Base-by-base conservation (phyloP, 129 eudicot species). In the Flaveria sonorensis region DNA sequence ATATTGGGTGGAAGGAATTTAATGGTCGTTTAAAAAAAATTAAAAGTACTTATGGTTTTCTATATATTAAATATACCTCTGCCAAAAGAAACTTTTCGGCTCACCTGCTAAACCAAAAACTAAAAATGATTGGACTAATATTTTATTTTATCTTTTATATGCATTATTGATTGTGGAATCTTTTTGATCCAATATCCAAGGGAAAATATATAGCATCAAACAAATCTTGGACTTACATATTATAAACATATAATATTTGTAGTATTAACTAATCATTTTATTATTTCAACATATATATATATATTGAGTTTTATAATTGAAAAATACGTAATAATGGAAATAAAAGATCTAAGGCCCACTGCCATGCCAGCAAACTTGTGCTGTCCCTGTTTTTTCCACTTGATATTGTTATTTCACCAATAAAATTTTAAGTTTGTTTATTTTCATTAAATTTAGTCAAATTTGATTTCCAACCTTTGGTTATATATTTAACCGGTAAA, bases 161-260 rank as follows among this genome's bases (percentile, higher is more conserved):
- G 60, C 53, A 79, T 79, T 79, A 79, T 79, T 79, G 67, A 40
- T 63, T 18, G 0, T 61, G 79, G 83, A 79, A 79, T 72, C 77
- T 79, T 79, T 36, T 79, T n/a, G 83, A 72, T 79, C 78, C 83
- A 79, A 63, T 61, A 71, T 62, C 78, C 59, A 79, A 79, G 83
- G 66, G 55, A 50, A 79, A 26, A 30, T 48, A 71, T 71, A 70
- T 23, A 48, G 39, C 39, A 32, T 70, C 50, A 60, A 62, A 52
- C 56, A 55, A 78, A 79, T 62, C 73, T 59, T 40, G 23, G 20
- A 52, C 47, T 61, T 8, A 19, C 50, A 28, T 79, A 71, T 47
- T 47, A 50, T 19, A 15, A 61, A 60, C 46, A 63, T 63, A 63
- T 30, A 63, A 60, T 62, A 46, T 64, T 9, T 69, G 75, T 43